Conservation (phyloP, 371 early-diverging fungal genomes). For the Apophysomyces trapeziformis region DNA sequence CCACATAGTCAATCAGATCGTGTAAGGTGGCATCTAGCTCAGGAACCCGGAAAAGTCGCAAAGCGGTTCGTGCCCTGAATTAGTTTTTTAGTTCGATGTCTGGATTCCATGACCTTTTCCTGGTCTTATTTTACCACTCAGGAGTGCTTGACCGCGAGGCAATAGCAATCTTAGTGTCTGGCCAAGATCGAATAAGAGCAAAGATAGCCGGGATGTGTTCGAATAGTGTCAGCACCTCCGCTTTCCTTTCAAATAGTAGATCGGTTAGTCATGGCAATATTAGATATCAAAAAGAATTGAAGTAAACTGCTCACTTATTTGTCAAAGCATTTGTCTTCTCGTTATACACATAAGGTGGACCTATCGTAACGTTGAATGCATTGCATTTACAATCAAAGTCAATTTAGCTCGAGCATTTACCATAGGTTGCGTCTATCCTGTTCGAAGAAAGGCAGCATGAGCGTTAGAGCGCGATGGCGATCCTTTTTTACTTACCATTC, state of each 20-base stretch:
- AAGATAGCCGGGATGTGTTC: conserved; percentile 41
- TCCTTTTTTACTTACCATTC: conserved; percentile 34
- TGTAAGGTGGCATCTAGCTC: conserved; percentile 29
- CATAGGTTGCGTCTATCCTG: conserved; percentile 48
- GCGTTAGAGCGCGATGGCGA: neutral
- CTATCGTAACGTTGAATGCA: conserved; percentile 16
- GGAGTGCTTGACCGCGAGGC: conserved; percentile 56
- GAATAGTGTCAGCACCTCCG: conserved; percentile 38
- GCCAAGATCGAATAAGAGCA: conserved; percentile 36
- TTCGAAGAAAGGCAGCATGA: neutral
- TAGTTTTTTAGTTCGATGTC: neutral
- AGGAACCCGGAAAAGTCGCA: conserved; percentile 31
- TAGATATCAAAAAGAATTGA: neutral
- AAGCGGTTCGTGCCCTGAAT: conserved; percentile 32
- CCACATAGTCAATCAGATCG: conserved; percentile 39
- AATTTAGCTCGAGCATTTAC: conserved; percentile 15
- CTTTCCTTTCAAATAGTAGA: conserved; percentile 17
- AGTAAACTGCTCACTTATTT: conserved; percentile 11
- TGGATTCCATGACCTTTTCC: neutral
- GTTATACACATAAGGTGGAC: conserved; percentile 31
- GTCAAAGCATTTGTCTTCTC: conserved; percentile 19
- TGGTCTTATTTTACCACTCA: conserved; percentile 45
- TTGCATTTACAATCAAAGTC: neutral
- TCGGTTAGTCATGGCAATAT: neutral
- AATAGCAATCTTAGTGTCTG: conserved; percentile 48